These are phyloP conservation scores for Inonotus hispidus DNA, from an alignment of 1,284 basidiomycete species.

Conservation along the genomic window DNA sequence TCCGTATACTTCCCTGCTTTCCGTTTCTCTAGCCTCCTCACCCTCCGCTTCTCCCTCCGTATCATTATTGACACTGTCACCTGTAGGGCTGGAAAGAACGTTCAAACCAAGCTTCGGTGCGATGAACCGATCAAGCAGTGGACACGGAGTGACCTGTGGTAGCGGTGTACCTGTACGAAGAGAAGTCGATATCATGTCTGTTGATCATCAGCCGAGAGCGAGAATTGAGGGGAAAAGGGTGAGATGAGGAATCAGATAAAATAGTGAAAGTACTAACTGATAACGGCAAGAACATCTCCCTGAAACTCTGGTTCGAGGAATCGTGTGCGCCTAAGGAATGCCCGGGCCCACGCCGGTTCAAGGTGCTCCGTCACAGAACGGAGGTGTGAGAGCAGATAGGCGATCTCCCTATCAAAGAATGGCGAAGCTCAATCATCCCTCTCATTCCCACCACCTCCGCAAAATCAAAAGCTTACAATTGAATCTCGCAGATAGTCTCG, in stretches of 20 bases:
- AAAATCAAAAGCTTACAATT: conserved; percentile 41
- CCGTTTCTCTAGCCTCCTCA: background rate
- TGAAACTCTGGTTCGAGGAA: conserved; percentile 79
- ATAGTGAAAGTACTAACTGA: conserved; percentile 47
- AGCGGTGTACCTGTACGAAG: conserved; percentile 72
- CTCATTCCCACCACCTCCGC: background rate
- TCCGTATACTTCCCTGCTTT: conserved; percentile 15
- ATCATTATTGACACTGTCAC: background rate
- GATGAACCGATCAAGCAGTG: conserved; percentile 63
- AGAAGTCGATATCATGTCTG: conserved; percentile 65
- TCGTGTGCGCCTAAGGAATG: conserved; percentile 72
- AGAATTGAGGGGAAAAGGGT: no score
- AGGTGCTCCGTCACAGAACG: conserved; percentile 60
- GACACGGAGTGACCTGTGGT: conserved; percentile 86
- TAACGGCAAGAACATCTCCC: conserved; percentile 77
- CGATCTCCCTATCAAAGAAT: conserved; percentile 43
- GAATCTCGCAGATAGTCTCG: conserved; percentile 56
- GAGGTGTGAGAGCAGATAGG: conserved; percentile 57
- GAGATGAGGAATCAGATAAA: no score
- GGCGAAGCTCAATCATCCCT: background rate
- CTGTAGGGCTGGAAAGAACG: background rate
- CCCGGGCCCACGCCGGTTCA: conserved; percentile 68
- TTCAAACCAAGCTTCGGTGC: conserved; percentile 15
- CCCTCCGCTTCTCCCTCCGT: background rate
- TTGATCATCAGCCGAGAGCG: background rate